A percentile compares a stretch with the other conserved stretches of the same genome.
These are phyloP conservation scores for Phytophthora colocasiae DNA, from an alignment of 352 stramenopile species.

Conservation along the genomic window DNA sequence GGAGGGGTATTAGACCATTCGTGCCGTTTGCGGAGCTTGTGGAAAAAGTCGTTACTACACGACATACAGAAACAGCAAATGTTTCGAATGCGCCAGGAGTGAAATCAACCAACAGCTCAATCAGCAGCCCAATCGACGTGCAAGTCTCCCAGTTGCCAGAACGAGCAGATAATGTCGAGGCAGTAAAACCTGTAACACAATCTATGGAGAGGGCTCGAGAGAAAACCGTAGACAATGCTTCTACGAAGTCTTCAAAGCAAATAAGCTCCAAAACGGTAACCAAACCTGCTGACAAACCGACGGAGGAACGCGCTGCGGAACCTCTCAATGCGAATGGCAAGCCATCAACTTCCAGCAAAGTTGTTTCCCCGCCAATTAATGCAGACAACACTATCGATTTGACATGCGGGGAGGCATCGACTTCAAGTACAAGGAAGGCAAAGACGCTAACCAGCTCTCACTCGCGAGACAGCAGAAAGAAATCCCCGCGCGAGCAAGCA, in stretches of 20 bases:
- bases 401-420: constrained; percentile 20
- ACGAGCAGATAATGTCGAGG: constrained; percentile 7
- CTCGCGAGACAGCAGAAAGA: constrained; percentile 18
- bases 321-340: constrained; percentile 1
- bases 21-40: constrained; percentile 53
- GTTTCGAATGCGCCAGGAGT: background rate
- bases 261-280: constrained; percentile 3
- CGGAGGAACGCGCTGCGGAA: constrained; percentile 15
- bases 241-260: background rate
- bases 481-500: constrained; percentile 6
- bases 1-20: constrained; percentile 46
- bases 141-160: constrained; percentile 9
- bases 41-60: constrained; percentile 39
- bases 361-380: constrained; percentile 15
- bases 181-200: constrained; percentile 13
- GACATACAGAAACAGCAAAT: constrained; percentile 24
- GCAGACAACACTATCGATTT: constrained; percentile 30
- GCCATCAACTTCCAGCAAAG: constrained; percentile 3
- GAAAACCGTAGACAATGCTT: constrained; percentile 1
- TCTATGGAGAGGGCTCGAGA: background rate
- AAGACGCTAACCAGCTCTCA: constrained; percentile 7
- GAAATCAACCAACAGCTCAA: constrained; percentile 2
- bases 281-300: constrained; percentile 6
- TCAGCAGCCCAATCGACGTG: constrained; percentile 5
- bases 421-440: constrained; percentile 4